Conservation (phyloP, 1,284 basidiomycete genomes). For the Apiotrichum laibachii region DNA sequence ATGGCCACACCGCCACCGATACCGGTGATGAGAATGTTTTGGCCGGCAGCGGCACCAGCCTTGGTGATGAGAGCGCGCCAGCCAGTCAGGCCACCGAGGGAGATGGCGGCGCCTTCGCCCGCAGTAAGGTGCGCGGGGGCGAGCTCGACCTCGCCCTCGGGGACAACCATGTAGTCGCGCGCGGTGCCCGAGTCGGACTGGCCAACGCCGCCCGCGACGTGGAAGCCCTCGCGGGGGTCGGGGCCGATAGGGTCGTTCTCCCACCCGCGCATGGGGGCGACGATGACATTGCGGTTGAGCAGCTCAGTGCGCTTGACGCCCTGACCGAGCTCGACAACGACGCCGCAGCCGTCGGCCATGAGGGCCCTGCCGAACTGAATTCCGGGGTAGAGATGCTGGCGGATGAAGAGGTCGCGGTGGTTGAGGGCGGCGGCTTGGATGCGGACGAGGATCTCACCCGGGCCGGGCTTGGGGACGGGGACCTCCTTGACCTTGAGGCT, state of each 20-base stretch:
- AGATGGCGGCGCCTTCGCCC: slow-evolving; percentile 15
- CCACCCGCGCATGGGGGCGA: slow-evolving; percentile 19
- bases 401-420: slow-evolving; percentile 26
- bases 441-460: slow-evolving; percentile 10
- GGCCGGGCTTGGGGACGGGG: slow-evolving; percentile 16
- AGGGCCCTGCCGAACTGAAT: slow-evolving; percentile 16
- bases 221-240: slow-evolving; percentile 10
- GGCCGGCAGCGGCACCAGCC: slow-evolving; percentile 14
- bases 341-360: slow-evolving; percentile 16
- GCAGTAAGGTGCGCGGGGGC: slow-evolving; percentile 16
- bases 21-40: slow-evolving; percentile 22
- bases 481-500: slow-evolving; percentile 16
- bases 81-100: slow-evolving; percentile 18
- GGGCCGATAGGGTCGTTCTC: slow-evolving; percentile 16
- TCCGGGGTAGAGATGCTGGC: slow-evolving; percentile 20
- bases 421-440: slow-evolving; percentile 21
- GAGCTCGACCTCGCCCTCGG: slow-evolving; percentile 19
- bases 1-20: slow-evolving; percentile 24
- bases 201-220: slow-evolving; percentile 17
- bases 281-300: slow-evolving; percentile 5
- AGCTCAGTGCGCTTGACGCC: slow-evolving; percentile 5
- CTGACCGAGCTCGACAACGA: slow-evolving; percentile 11
- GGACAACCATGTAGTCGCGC: slow-evolving; percentile 18
- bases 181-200: slow-evolving; percentile 17
- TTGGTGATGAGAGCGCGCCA: slow-evolving; percentile 22